Base-by-base conservation (phyloP, 176 grass and related monocot genomes). In the Phoenix dactylifera region DNA sequence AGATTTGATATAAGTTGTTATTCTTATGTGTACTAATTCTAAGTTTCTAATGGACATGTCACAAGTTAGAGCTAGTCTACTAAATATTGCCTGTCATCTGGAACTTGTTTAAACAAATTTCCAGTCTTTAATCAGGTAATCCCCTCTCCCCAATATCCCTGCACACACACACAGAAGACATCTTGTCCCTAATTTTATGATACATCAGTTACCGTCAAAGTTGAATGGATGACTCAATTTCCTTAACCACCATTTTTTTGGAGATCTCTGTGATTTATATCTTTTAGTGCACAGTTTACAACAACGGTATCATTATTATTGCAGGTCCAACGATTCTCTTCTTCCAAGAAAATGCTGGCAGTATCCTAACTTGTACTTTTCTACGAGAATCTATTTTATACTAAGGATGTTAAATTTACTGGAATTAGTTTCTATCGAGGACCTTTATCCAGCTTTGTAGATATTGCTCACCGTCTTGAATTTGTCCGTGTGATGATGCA, bases 261-360 rank as follows among this genome's bases (percentile, higher is more conserved):
- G 9, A 44, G 12, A 9, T 12, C 35, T 44, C 10, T 44, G 35
- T 44, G 35, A 44, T 7, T 44, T 44, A 44, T 44, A 44, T 14
- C 35, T 44, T 9, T 44, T 15, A 56, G 18, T 15, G 14, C n/a
- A 3, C 1, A 23, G 23, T 59, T 57, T 77, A 18, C 64, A 57
- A 79, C 57, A 85, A 52, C 67, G 23, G 16, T 19, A 72, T 48
- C 67, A 75, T 78, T 75, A 18, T 64, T 77, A 10, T 62, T 89
- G 80, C 78, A 98, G 93, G 87, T 65, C 93, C 93, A 69, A 98
- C 93, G 20, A 76, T 98, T 57, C 72, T 98, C 61, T 98, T 98
- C 82, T 98, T 98, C 73, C 93, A 98, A 83, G 93, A 92, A 87
- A 98, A 98, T 92, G 93, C 93, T 61, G 93, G 93, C 73, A 98